Evolutionary conservation across 1,284 basidiomycete genomes (phyloP).

Genomic region (Ceratobasidium sp.): DNA sequence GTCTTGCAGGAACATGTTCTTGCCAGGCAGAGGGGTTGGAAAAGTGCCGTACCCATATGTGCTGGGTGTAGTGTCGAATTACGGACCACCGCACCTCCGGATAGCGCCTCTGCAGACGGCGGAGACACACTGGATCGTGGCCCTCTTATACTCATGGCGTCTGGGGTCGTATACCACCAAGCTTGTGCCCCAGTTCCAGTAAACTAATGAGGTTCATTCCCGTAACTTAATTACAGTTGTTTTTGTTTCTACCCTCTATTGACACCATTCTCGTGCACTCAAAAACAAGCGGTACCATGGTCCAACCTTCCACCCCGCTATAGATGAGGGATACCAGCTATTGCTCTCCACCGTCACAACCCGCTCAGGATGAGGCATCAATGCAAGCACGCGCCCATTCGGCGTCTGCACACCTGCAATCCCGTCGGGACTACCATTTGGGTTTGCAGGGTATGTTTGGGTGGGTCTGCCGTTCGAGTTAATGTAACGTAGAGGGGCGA

Average conservation of each 20-base stretch:
- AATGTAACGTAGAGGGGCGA: constrained; percentile 81
- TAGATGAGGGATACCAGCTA: constrained; percentile 81
- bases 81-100: not conserved
- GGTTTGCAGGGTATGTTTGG: constrained; percentile 89
- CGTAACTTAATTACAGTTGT: constrained; percentile 38
- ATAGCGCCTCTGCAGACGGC: not conserved
- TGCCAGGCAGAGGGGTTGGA: constrained; percentile 56
- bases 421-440: constrained; percentile 90
- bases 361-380: constrained; percentile 97
- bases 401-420: constrained; percentile 90
- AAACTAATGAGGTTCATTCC: constrained; percentile 19
- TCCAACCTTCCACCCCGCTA: constrained; percentile 73
- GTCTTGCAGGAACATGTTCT: constrained; percentile 64
- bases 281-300: constrained; percentile 98
- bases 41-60: constrained; percentile 20
- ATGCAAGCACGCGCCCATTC: constrained; percentile 86
- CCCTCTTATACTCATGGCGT: constrained; percentile 35
- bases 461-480: constrained; percentile 75
- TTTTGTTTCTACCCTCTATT: constrained; percentile 42
- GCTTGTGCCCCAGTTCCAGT: constrained; percentile 42
- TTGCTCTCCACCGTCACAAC: constrained; percentile 81
- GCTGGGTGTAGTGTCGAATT: constrained; percentile 30
- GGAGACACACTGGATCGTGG: not conserved
- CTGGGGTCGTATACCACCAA: constrained; percentile 46
- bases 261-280: constrained; percentile 71